Evolutionary conservation across 2,329 filamentous ascomycete genomes (phyloP).

Genomic region (Alternaria sp.): DNA sequence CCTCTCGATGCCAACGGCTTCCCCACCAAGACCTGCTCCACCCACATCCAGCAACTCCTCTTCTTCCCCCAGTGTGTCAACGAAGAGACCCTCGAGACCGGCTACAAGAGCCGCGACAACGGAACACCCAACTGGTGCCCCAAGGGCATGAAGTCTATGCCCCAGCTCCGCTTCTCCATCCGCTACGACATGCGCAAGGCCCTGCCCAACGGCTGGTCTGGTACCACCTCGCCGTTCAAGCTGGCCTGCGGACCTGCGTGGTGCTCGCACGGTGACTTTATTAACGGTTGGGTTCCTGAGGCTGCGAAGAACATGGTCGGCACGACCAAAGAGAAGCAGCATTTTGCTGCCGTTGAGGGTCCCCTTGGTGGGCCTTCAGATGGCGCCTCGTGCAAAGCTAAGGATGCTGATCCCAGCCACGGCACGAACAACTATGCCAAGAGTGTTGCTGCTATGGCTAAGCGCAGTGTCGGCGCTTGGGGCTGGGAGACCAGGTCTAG

Average conservation of each 20-base stretch:
- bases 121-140: conserved; percentile 50
- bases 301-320: conserved; percentile 52
- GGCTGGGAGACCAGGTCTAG: conserved; percentile 26
- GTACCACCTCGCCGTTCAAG: conserved; percentile 52
- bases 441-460: conserved; percentile 41
- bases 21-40: conserved; percentile 48
- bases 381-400: conserved; percentile 42
- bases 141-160: conserved; percentile 54
- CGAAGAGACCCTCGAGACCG: conserved; percentile 40
- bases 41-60: conserved; percentile 54
- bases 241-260: conserved; percentile 51
- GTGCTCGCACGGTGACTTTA: conserved; percentile 57
- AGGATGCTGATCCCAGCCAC: conserved; percentile 51
- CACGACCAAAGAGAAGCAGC: conserved; percentile 42
- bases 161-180: conserved; percentile 56
- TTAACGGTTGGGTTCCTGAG: conserved; percentile 56
- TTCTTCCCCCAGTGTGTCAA: conserved; percentile 56
- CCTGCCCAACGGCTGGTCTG: conserved; percentile 54
- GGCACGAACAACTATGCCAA: conserved; percentile 52
- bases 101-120: conserved; percentile 42
- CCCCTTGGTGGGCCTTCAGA: conserved; percentile 40
- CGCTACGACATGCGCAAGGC: conserved; percentile 55
- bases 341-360: conserved; percentile 49
- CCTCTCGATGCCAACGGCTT: conserved; percentile 36
- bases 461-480: conserved; percentile 19